Evolutionary conservation across 202 grass and related monocot species (phyloP).

Genomic region (Eragrostis tef): DNA sequence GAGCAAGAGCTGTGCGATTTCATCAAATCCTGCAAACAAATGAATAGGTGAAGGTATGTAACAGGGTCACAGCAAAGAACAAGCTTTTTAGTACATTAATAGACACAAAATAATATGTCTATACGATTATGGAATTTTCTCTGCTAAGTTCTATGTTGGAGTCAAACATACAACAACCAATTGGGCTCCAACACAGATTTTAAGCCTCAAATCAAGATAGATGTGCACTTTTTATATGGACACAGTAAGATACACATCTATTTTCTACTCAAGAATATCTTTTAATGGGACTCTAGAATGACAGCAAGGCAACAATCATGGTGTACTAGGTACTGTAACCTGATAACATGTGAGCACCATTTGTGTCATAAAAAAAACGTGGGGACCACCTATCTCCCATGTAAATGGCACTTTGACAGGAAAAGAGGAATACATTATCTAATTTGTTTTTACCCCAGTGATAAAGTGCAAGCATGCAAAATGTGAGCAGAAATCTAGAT

Average conservation of each 20-base stretch:
- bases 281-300: background rate
- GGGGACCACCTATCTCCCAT: no score
- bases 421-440: background rate
- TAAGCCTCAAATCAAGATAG: no score
- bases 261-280: background rate
- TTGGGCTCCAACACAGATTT: no score
- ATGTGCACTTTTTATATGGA: no score
- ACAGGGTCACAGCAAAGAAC: background rate
- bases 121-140: background rate
- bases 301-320: background rate
- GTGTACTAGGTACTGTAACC: background rate
- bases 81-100: background rate
- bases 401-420: no score
- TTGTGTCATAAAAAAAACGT: background rate
- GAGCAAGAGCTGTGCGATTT: constrained; percentile 38
- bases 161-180: background rate
- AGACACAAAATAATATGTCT: background rate
- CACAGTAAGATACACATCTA: background rate
- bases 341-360: background rate
- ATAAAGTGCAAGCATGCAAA: background rate
- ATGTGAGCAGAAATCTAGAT: background rate
- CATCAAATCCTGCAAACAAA: constrained; percentile 32
- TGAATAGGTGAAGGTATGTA: background rate
- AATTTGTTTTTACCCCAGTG: no score
- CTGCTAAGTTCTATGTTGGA: background rate